Base-by-base conservation (phyloP, 768 basidiomycete species). In the Rickenella mellea region DNA sequence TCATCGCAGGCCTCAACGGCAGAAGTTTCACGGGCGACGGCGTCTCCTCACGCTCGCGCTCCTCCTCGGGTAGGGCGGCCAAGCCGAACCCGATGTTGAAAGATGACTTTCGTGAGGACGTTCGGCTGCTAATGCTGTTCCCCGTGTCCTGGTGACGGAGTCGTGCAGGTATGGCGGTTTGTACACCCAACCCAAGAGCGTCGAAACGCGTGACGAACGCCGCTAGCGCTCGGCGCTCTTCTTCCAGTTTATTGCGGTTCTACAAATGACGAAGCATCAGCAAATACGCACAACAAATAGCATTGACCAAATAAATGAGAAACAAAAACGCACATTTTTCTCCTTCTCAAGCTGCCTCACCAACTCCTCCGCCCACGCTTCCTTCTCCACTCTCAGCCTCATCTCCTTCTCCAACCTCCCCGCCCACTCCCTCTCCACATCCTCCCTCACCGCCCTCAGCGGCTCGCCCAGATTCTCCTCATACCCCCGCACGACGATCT, bases 191-290 rank as follows among this genome's bases (percentile, higher is more conserved):
- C 0, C 81, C 82, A 21, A 85, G 60, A 9, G 84, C 70, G 59
- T 91, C 88, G 52, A 90, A 87, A 57, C 83, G 86, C 57, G 68
- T 70, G 33, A 91, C 88, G 51, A 91, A 91, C 5, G 84, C 73
- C 3, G 83, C 75, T 29, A 91, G 67, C 7, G 84, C 87, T 19
- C 77, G 68, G 27, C 86, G 73, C 61, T 90, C 86, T 32, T 80
- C 80, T 56, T 90, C 86, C 39, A 89, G 60, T 49, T 78, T 79
- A 26, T 63, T 56, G 39, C 83, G 66, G 45, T 65, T 53, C 80
- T 83, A 48, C 9, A 11, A 32, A 39, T 24, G 15, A 10, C 19
- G 2, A 24, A 36, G 28, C 27, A 41, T n/a, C 10, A 44, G 31
- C 10, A 11, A 28, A 25, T 30, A 39, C 44, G 8, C 12, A 39